Conservation (phyloP, 83 land plant species). For the Picea mariana region DNA sequence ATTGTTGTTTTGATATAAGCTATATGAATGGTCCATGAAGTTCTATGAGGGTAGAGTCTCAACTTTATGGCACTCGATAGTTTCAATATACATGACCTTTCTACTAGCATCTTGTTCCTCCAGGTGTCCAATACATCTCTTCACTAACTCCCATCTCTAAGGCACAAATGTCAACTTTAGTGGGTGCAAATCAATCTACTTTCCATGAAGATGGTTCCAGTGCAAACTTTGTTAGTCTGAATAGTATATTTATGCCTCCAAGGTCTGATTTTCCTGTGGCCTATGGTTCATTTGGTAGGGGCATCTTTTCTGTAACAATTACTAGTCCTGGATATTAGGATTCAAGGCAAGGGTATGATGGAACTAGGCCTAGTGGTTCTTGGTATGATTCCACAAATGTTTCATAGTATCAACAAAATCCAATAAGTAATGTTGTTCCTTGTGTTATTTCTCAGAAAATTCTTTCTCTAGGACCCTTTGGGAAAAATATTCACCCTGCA, state of each 20-base stretch:
- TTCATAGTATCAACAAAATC: slow-evolving; percentile 26
- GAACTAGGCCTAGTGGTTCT: slow-evolving; percentile 28
- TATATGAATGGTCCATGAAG: no score
- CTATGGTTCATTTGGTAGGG: slow-evolving; percentile 28
- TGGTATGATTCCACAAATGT: slow-evolving; percentile 50
- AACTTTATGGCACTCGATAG: no score
- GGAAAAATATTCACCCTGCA: slow-evolving; percentile 35
- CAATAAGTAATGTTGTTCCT: slow-evolving; percentile 25
- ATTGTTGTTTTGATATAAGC: no score
- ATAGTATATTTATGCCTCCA: not conserved
- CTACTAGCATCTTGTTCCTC: no score
- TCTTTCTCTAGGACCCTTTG: slow-evolving; percentile 30
- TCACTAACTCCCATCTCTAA: no score
- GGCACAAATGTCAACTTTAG: no score
- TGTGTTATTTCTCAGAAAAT: slow-evolving; percentile 41
- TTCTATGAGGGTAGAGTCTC: no score
- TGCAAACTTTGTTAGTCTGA: no score
- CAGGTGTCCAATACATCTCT: no score
- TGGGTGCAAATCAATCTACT: no score
- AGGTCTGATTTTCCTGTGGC: slow-evolving; percentile 10
- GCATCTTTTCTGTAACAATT: slow-evolving; percentile 19
- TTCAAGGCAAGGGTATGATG: slow-evolving; percentile 27
- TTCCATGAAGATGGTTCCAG: no score
- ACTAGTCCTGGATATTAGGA: slow-evolving; percentile 18
- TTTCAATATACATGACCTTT: no score